phyloP scores from a whole-genome alignment of 768 basidiomycete genomes.

The Mycena alexandri region DNA sequence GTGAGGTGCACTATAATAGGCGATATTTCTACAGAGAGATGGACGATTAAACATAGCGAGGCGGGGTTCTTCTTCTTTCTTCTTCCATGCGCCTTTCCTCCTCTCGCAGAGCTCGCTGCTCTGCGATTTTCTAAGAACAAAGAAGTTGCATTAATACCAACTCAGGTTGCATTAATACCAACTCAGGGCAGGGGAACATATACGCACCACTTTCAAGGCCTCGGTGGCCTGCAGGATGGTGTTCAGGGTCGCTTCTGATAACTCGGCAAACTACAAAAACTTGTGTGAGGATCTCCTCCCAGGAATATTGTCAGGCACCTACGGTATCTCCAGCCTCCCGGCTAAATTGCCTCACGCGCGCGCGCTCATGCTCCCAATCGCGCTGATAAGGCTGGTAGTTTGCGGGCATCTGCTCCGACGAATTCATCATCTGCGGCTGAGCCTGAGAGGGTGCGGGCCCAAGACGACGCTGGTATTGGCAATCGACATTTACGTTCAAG shows the following conservation, averaged over 20 bases:
- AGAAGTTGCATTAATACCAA: not conserved
- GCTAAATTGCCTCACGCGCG: slow-evolving; percentile 29
- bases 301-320: not conserved
- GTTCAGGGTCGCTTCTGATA: slow-evolving; percentile 32
- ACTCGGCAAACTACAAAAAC: slow-evolving; percentile 27
- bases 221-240: slow-evolving; percentile 38
- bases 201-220: slow-evolving; percentile 33
- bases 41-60: slow-evolving; percentile 20
- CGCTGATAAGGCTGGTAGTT: not conserved
- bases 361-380: slow-evolving; percentile 48
- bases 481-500: not conserved
- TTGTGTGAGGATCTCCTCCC: not conserved
- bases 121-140: slow-evolving; percentile 36
- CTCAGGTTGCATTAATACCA: too few species aligned
- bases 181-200: too few species aligned
- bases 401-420: not conserved
- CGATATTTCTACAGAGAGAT: not conserved
- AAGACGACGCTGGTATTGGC: slow-evolving; percentile 14
- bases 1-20: too few species aligned
- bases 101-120: slow-evolving; percentile 32
- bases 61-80: slow-evolving; percentile 27
- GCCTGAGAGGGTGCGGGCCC: not conserved
- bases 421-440: not conserved
- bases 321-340: slow-evolving; percentile 30
- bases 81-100: slow-evolving; percentile 32